A percentile compares a stretch with the other conserved stretches of the same genome.
These are phyloP conservation scores for Medicago ruthenica DNA, from an alignment of 306 rosid genomes.

Conservation along the genomic window DNA sequence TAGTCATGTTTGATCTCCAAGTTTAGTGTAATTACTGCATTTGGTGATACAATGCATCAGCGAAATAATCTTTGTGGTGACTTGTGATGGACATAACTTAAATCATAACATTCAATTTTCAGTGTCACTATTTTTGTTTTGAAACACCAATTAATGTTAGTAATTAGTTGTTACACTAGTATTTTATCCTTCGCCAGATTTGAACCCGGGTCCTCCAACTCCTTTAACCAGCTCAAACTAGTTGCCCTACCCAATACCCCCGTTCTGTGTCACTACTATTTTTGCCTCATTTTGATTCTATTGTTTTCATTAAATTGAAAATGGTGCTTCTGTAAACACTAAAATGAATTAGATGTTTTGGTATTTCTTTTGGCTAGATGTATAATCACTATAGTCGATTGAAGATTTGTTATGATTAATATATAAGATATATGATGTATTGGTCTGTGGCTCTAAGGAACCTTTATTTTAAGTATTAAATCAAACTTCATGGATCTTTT, in stretches of 20 bases:
- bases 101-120: neutral
- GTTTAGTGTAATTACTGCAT: conserved; percentile 20
- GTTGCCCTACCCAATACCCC: too few relatives aligned
- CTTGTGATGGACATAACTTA: conserved; percentile 7
- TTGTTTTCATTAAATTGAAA: conserved; percentile 19
- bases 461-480: conserved; percentile 19
- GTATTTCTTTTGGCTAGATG: conserved; percentile 22
- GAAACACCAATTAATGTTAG: too few relatives aligned
- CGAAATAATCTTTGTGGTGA: conserved; percentile 29
- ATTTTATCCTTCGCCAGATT: too few relatives aligned
- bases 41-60: conserved; percentile 24
- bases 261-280: neutral
- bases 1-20: conserved; percentile 8
- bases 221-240: too few relatives aligned
- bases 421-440: conserved; percentile 16
- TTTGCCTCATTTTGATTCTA: conserved; percentile 29
- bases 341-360: conserved; percentile 24
- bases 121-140: conserved; percentile 13
- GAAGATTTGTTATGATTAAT: conserved; percentile 12
- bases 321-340: conserved; percentile 21
- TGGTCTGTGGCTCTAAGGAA: conserved; percentile 33
- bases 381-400: conserved; percentile 25
- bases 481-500: conserved; percentile 36
- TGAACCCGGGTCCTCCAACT: too few relatives aligned
- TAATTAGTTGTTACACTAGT: too few relatives aligned